These are phyloP conservation scores for Pleurotus salmoneostramineus DNA, from an alignment of 768 basidiomycete genomes.

Conservation along the genomic window DNA sequence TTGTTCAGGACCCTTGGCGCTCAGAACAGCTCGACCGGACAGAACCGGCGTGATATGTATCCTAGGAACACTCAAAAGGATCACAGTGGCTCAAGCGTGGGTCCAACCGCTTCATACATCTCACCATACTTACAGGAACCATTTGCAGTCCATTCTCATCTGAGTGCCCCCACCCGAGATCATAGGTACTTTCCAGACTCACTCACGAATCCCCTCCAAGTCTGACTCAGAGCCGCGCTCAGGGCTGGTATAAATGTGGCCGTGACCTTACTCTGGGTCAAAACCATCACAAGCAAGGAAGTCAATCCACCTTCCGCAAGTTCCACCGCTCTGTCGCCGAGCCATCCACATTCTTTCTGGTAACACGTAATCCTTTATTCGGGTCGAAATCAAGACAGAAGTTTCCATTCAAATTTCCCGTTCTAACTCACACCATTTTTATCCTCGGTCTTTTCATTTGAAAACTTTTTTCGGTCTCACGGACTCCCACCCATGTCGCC, in stretches of 20 bases:
- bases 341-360: not conserved
- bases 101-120: not conserved
- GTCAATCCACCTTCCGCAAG: not conserved
- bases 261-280: not conserved
- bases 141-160: not conserved
- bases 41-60: not conserved
- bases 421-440: not conserved
- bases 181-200: not conserved
- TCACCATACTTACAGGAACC: not conserved
- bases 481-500: not conserved
- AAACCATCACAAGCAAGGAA: not conserved
- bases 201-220: not conserved
- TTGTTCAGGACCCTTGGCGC: constrained; percentile 4
- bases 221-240: not conserved
- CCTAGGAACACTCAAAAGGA: not conserved
- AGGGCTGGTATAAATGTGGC: not conserved
- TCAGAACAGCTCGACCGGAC: not conserved
- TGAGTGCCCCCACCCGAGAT: not conserved
- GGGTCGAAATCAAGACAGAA: not conserved
- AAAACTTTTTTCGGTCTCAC: not conserved
- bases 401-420: not conserved
- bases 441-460: not conserved
- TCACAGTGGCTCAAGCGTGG: constrained; percentile 1
- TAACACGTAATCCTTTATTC: not conserved
- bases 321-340: not conserved